phyloP scores from a whole-genome alignment of 805 yeast species.

The Zygotorulaspora florentina region DNA sequence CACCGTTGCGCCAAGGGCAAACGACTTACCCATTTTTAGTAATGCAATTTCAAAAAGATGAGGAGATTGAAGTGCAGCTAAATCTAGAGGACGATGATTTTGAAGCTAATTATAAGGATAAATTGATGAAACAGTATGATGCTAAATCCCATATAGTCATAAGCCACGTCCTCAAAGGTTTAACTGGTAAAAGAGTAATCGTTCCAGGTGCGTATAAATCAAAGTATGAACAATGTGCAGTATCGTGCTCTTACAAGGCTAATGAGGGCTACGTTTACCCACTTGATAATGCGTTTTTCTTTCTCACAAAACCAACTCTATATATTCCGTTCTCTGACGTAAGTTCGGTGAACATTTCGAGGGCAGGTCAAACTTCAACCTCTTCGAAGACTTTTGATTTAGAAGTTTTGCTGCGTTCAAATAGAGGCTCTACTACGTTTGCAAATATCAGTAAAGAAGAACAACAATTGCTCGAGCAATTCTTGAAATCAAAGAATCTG shows the following conservation, averaged over 20 bases:
- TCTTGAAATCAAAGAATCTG: constrained; percentile 70
- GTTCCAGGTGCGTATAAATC: constrained; percentile 81
- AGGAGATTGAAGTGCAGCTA: constrained; percentile 84
- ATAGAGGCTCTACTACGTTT: constrained; percentile 69
- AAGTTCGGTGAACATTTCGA: constrained; percentile 70
- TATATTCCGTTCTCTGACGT: constrained; percentile 86
- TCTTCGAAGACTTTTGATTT: constrained; percentile 88
- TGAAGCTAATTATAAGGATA: constrained; percentile 67
- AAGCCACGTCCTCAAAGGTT: constrained; percentile 82
- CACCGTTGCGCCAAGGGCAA: constrained; percentile 97
- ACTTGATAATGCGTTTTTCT: constrained; percentile 85
- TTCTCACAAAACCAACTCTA: constrained; percentile 90
- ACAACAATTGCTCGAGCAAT: constrained; percentile 72
- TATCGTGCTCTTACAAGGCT: constrained; percentile 89
- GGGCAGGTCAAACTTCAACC: constrained; percentile 77
- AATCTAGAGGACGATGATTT: constrained; percentile 81
- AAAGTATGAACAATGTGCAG: constrained; percentile 75
- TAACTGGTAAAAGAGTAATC: constrained; percentile 79
- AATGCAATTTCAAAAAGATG: constrained; percentile 83
- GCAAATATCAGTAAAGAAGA: constrained; percentile 89
- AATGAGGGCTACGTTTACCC: constrained; percentile 92
- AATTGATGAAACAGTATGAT: constrained; percentile 70
- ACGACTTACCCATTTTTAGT: constrained; percentile 92
- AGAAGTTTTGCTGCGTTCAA: constrained; percentile 66
- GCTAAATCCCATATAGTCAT: constrained; percentile 82